A percentile compares a stretch with the other conserved stretches of the same genome.
These are phyloP conservation scores for Neurospora sp. DNA, from an alignment of 495 filamentous ascomycete species.

Conservation along the genomic window DNA sequence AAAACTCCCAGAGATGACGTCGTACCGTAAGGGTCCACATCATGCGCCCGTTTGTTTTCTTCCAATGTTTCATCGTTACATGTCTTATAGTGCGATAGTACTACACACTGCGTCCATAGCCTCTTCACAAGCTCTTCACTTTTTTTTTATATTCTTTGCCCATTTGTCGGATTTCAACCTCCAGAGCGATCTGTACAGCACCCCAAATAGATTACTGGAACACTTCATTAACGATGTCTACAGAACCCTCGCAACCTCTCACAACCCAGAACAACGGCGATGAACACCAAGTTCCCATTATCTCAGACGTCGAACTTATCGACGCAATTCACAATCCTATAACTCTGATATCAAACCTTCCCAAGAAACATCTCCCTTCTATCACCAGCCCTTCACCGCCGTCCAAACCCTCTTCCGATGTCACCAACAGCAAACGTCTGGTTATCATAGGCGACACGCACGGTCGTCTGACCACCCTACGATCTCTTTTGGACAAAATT, in stretches of 20 bases:
- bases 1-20: not conserved
- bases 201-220: not conserved
- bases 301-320: not conserved
- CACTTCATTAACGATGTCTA: not conserved
- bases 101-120: not conserved
- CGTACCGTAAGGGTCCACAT: not conserved
- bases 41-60: not conserved
- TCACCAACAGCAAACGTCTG: constrained; percentile 28
- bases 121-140: not conserved
- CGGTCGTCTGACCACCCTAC: constrained; percentile 62
- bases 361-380: constrained; percentile 24
- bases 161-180: not conserved
- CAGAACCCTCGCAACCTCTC: not conserved
- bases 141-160: not conserved
- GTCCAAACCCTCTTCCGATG: not conserved
- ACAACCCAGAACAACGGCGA: not conserved
- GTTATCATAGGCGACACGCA: constrained; percentile 86
- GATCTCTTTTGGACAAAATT: constrained; percentile 55
- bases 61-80: not conserved
- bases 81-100: not conserved
- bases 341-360: constrained; percentile 25
- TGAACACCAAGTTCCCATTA: not conserved
- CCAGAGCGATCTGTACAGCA: not conserved
- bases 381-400: not conserved
- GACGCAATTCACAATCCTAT: not conserved